These are phyloP conservation scores for Cyberlindnera mississippiensis DNA, from an alignment of 805 yeast species.

Conservation along the genomic window DNA sequence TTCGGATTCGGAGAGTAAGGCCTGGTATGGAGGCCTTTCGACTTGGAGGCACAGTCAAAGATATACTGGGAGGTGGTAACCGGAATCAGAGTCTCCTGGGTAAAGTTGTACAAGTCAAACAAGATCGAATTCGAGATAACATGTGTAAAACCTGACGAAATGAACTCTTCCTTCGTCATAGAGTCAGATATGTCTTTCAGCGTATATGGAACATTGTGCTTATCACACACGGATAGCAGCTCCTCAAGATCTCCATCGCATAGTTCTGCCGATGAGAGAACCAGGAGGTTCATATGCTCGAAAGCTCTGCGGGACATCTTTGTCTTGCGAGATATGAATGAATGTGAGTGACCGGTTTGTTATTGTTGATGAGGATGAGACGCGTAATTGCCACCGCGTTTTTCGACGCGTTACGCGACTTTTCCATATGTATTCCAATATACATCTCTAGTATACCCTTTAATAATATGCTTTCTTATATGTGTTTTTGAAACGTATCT, in stretches of 20 bases:
- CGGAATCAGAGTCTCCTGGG: conserved; percentile 56
- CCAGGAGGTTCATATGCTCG: conserved; percentile 21
- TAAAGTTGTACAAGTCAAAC: conserved; percentile 38
- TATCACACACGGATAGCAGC: conserved; percentile 20
- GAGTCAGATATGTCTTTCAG: conserved; percentile 19
- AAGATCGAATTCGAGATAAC: conserved; percentile 48
- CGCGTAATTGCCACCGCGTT: too few species aligned
- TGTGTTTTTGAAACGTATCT: too few species aligned
- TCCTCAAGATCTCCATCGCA: conserved; percentile 13
- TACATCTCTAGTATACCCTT: too few species aligned
- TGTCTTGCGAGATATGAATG: neutral
- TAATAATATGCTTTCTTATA: too few species aligned
- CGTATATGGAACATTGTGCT: conserved; percentile 26
- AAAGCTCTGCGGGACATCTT: conserved; percentile 19
- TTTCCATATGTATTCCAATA: too few species aligned
- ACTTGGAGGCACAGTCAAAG: conserved; percentile 38
- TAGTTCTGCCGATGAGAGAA: conserved; percentile 20
- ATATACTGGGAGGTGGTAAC: conserved; percentile 64
- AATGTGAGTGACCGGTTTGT: neutral
- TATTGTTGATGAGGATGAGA: neutral
- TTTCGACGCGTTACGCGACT: too few species aligned
- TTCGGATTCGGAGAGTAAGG: conserved; percentile 70
- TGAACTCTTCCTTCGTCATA: conserved; percentile 22
- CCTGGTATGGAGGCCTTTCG: conserved; percentile 39
- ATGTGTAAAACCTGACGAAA: conserved; percentile 34